Evolutionary conservation across 208 protist species (phyloP).

Genomic region (Lotmaria passim): DNA sequence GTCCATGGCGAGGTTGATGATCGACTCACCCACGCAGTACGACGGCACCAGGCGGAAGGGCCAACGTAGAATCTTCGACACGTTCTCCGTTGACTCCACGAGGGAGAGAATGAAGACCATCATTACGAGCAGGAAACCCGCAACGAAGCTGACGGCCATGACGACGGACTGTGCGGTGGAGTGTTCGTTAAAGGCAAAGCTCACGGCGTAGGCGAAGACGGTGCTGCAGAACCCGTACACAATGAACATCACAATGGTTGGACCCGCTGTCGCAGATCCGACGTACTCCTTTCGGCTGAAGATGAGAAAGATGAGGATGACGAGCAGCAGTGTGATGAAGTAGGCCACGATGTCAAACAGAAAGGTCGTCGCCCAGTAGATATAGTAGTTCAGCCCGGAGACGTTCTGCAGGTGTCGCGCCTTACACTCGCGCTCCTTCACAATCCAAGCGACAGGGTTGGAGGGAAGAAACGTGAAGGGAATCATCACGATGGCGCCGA

Average conservation of each 20-base stretch:
- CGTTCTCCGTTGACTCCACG: slow-evolving; percentile 42
- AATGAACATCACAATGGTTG: slow-evolving; percentile 57
- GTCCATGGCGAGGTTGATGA: slow-evolving; percentile 65
- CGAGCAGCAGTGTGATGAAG: slow-evolving; percentile 58
- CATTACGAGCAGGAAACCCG: slow-evolving; percentile 78
- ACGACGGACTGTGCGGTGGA: slow-evolving; percentile 67
- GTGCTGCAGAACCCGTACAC: slow-evolving; percentile 67
- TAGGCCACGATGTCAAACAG: slow-evolving; percentile 79
- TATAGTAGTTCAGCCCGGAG: slow-evolving; percentile 55
- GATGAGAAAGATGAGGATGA: slow-evolving; percentile 67
- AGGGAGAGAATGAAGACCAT: slow-evolving; percentile 57
- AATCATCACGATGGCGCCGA: slow-evolving; percentile 67
- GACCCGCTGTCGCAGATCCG: slow-evolving; percentile 32
- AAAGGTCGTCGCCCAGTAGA: slow-evolving; percentile 87
- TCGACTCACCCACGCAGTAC: slow-evolving; percentile 82
- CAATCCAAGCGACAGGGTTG: slow-evolving; percentile 70
- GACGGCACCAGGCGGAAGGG: slow-evolving; percentile 73
- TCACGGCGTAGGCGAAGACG: slow-evolving; percentile 54
- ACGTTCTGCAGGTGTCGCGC: slow-evolving; percentile 76
- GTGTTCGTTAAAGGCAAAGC: slow-evolving; percentile 70
- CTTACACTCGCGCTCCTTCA: slow-evolving; percentile 81
- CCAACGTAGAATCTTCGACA: slow-evolving; percentile 46
- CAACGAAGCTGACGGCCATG: slow-evolving; percentile 76
- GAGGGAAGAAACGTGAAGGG: slow-evolving; percentile 78
- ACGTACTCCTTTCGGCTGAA: slow-evolving; percentile 74